A percentile compares a stretch with the other conserved stretches of the same genome.
These are phyloP conservation scores for Stachybotrys chartarum DNA, from an alignment of 2,329 filamentous ascomycete species.

Conservation along the genomic window DNA sequence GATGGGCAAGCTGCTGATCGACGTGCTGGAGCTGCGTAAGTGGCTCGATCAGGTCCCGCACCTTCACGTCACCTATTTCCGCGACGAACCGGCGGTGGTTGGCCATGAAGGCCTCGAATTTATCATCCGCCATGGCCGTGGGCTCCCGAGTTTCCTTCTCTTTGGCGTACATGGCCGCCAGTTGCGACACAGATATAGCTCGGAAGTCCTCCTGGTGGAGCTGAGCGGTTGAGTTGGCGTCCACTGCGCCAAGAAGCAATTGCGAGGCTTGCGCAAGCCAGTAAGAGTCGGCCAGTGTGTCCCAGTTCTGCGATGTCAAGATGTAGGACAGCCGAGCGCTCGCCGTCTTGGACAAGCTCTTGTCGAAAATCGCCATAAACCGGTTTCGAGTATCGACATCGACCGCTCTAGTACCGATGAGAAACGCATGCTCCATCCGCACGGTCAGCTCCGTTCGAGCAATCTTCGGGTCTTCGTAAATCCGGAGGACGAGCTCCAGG, in stretches of 20 bases:
- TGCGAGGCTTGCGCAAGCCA: conserved; percentile 96
- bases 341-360: conserved; percentile 85
- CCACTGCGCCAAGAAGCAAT: conserved; percentile 82
- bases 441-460: conserved; percentile 93
- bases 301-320: conserved; percentile 91
- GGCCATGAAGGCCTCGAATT: conserved; percentile 71
- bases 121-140: conserved; percentile 70
- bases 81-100: conserved; percentile 76
- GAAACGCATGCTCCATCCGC: conserved; percentile 93
- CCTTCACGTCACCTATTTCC: conserved; percentile 78
- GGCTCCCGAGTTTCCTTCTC: conserved; percentile 65
- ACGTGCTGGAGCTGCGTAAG: conserved; percentile 88
- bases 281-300: conserved; percentile 87
- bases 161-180: conserved; percentile 67
- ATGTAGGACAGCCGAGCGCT: conserved; percentile 86
- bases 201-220: conserved; percentile 81
- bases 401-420: conserved; percentile 86
- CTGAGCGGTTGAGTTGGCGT: conserved; percentile 72
- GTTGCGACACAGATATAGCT: conserved; percentile 62
- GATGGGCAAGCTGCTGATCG: conserved; percentile 72
- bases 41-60: conserved; percentile 83
- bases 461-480: conserved; percentile 97
- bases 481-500: conserved; percentile 89
- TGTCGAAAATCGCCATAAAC: conserved; percentile 95
- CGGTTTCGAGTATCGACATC: conserved; percentile 96